Evolutionary conservation across 192 early-diverging fungal species (phyloP).

Genomic region (Oehlia diaphana): DNA sequence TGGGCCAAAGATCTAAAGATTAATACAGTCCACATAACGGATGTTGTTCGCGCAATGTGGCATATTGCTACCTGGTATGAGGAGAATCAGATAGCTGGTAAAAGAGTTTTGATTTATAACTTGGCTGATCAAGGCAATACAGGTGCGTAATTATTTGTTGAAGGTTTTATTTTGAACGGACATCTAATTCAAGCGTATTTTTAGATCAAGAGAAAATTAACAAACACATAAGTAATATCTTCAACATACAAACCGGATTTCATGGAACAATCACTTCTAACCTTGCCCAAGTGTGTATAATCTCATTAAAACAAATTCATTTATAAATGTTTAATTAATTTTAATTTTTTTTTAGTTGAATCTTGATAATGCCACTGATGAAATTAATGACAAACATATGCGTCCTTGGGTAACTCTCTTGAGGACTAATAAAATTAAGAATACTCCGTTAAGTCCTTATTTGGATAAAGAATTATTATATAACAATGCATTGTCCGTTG

Average conservation of each 20-base stretch:
- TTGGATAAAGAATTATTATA: slow-evolving; percentile 89
- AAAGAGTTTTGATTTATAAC: slow-evolving; percentile 68
- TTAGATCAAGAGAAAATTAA: slow-evolving; percentile 82
- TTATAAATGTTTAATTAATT: not conserved
- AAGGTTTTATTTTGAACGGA: slow-evolving; percentile 16
- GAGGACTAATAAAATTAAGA: slow-evolving; percentile 63
- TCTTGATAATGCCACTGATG: slow-evolving; percentile 82
- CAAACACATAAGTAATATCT: slow-evolving; percentile 64
- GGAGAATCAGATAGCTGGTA: slow-evolving; percentile 46
- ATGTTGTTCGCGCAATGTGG: slow-evolving; percentile 72
- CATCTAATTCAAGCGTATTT: not conserved
- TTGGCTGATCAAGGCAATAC: slow-evolving; percentile 86
- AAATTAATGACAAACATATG: slow-evolving; percentile 91
- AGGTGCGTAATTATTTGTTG: slow-evolving; percentile 47
- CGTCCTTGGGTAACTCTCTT: slow-evolving; percentile 90
- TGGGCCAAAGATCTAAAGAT: slow-evolving; percentile 92
- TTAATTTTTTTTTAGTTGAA: slow-evolving; percentile 60
- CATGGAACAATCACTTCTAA: slow-evolving; percentile 74
- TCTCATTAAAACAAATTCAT: not conserved
- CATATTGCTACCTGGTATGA: slow-evolving; percentile 54
- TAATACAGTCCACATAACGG: slow-evolving; percentile 92
- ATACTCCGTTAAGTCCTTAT: slow-evolving; percentile 91
- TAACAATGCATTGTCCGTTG: slow-evolving; percentile 81
- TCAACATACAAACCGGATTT: slow-evolving; percentile 83
- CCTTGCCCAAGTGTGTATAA: slow-evolving; percentile 69